Evolutionary conservation across 2,329 filamentous ascomycete species (phyloP).

Genomic region (Tolypocladium album): DNA sequence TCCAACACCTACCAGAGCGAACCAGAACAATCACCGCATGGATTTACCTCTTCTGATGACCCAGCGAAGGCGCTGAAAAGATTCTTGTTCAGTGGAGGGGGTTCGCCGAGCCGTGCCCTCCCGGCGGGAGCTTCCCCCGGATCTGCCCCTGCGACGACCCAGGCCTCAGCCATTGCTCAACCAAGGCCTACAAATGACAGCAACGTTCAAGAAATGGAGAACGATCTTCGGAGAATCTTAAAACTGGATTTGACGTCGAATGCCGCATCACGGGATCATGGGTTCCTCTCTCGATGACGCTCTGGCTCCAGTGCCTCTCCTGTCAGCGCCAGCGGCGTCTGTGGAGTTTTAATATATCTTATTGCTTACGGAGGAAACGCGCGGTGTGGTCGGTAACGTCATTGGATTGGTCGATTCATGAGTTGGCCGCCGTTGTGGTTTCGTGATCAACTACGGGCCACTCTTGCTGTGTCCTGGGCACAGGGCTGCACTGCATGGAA

Average conservation of each 20-base stretch:
- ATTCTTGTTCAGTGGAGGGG: constrained; percentile 38
- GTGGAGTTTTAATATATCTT: neutral
- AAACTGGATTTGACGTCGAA: constrained; percentile 27
- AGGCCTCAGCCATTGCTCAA: constrained; percentile 1
- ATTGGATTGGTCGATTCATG: neutral
- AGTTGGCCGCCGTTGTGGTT: neutral
- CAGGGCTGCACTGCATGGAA: constrained; percentile 1
- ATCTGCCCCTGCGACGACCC: neutral
- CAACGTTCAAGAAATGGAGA: constrained; percentile 40
- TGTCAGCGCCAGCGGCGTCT: constrained; percentile 6
- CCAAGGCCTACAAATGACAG: constrained; percentile 7
- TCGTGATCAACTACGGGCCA: neutral
- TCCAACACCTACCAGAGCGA: constrained; percentile 6
- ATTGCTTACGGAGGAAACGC: neutral
- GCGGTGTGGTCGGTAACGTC: neutral
- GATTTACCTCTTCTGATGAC: constrained; percentile 12
- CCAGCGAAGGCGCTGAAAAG: constrained; percentile 43
- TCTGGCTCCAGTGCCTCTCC: constrained; percentile 9
- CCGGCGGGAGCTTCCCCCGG: neutral
- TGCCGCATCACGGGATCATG: constrained; percentile 6
- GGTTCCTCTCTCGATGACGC: constrained; percentile 14
- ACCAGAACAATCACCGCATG: constrained; percentile 2
- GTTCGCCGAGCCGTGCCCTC: constrained; percentile 4
- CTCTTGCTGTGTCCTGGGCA: constrained; percentile 2
- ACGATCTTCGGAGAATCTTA: constrained; percentile 41